Conservation (phyloP, 345 rosid genomes). For the Fremontodendron californicum region DNA sequence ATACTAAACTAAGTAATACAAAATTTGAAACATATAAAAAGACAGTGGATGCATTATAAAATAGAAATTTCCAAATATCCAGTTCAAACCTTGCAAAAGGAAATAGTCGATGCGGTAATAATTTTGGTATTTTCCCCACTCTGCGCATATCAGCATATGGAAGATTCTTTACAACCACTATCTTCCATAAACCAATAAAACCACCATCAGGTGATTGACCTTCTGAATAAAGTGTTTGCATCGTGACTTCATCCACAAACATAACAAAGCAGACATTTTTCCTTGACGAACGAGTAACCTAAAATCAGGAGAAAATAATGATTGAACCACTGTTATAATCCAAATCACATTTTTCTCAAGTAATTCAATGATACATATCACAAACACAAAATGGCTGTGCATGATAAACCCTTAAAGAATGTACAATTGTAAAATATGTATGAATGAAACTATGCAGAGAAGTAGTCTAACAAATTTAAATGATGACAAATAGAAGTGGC, state of each 20-base stretch:
- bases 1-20: background rate
- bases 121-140: conserved; percentile 93
- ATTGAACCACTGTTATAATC: conserved; percentile 3
- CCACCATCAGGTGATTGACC: conserved; percentile 79
- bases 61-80: background rate
- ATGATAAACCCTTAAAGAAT: background rate
- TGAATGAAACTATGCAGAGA: background rate
- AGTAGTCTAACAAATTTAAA: background rate
- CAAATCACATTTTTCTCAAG: background rate
- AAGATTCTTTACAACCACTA: conserved; percentile 82
- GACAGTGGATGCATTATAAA: background rate
- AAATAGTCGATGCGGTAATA: conserved; percentile 85
- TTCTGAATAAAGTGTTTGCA: conserved; percentile 71
- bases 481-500: background rate
- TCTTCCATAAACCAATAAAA: conserved; percentile 90
- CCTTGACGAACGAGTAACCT: conserved; percentile 84
- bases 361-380: background rate
- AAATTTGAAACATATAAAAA: background rate
- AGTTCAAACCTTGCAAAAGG: conserved; percentile 88
- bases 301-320: conserved; percentile 24
- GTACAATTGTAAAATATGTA: background rate
- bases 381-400: background rate
- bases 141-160: conserved; percentile 91
- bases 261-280: conserved; percentile 97
- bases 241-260: conserved; percentile 81